Evolutionary conservation across 2,329 filamentous ascomycete species (phyloP).

Genomic region (Phaeophleospora eucalypticola): DNA sequence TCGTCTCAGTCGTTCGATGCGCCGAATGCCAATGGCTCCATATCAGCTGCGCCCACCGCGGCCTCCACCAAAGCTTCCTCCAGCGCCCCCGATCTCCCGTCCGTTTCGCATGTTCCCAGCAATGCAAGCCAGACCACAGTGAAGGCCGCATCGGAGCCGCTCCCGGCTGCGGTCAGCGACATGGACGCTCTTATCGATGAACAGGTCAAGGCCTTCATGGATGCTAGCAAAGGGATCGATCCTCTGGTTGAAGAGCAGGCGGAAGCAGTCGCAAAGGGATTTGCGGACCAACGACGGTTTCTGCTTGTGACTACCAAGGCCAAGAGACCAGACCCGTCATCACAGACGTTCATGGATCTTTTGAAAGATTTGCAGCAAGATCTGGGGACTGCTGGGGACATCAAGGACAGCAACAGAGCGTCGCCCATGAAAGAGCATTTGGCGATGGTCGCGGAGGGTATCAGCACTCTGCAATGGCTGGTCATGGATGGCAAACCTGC

Average conservation of each 20-base stretch:
- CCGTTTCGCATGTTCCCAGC: slow-evolving; percentile 14
- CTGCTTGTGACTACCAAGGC: slow-evolving; percentile 84
- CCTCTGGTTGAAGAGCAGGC: slow-evolving; percentile 65
- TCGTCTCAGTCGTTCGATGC: slow-evolving; percentile 53
- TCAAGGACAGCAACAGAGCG: slow-evolving; percentile 76
- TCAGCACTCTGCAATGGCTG: slow-evolving; percentile 87
- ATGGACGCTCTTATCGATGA: slow-evolving; percentile 75
- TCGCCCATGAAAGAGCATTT: slow-evolving; percentile 75
- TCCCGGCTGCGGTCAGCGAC: slow-evolving; percentile 77
- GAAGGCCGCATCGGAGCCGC: slow-evolving; percentile 39
- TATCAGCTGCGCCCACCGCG: slow-evolving; percentile 14
- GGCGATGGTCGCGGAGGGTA: slow-evolving; percentile 82
- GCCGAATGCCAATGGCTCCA: slow-evolving; percentile 15
- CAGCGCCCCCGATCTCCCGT: slow-evolving; percentile 30
- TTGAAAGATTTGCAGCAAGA: slow-evolving; percentile 83
- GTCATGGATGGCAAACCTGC: slow-evolving; percentile 76
- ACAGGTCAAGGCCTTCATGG: slow-evolving; percentile 73
- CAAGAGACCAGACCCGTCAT: slow-evolving; percentile 79
- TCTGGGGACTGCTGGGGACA: slow-evolving; percentile 71
- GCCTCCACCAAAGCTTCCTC: slow-evolving; percentile 27
- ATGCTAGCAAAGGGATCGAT: slow-evolving; percentile 72
- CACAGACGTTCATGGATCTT: slow-evolving; percentile 67
- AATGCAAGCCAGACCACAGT: slow-evolving; percentile 26
- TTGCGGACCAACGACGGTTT: slow-evolving; percentile 81
- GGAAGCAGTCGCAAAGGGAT: slow-evolving; percentile 58